A percentile compares a stretch with the other conserved stretches of the same genome.
Conservation (phyloP, 805 yeast genomes). For the Saccharomycopsis oosterbeekiorum region DNA sequence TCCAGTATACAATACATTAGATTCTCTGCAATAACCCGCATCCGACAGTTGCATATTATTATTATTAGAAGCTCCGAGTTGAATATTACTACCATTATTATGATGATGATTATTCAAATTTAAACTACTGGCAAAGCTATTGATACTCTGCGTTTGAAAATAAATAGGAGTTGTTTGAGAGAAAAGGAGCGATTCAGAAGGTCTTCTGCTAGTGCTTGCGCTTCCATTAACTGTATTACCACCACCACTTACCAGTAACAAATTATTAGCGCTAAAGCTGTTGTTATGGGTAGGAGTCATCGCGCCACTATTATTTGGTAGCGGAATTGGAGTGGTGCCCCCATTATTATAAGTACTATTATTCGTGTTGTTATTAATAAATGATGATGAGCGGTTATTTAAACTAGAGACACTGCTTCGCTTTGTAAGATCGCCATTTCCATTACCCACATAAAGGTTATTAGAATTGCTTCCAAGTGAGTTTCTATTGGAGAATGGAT, state of each 20-base stretch:
- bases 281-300: neutral
- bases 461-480: neutral
- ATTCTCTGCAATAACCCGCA: neutral
- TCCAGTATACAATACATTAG: conserved; percentile 1
- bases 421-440: neutral
- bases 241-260: neutral
- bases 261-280: neutral
- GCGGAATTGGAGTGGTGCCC: neutral
- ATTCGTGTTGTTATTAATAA: neutral
- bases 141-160: neutral
- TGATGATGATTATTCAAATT: neutral
- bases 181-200: neutral
- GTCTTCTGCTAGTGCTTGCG: conserved; percentile 1
- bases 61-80: neutral
- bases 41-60: neutral
- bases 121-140: neutral
- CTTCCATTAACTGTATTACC: neutral
- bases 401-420: neutral
- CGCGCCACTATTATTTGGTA: neutral
- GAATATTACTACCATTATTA: neutral
- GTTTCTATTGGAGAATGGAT: neutral
- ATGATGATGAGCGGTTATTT: neutral
- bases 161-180: neutral
- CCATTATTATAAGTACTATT: neutral
- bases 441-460: neutral